Conservation (phyloP, 2,329 filamentous ascomycete genomes). For the Epichloe sibirici region DNA sequence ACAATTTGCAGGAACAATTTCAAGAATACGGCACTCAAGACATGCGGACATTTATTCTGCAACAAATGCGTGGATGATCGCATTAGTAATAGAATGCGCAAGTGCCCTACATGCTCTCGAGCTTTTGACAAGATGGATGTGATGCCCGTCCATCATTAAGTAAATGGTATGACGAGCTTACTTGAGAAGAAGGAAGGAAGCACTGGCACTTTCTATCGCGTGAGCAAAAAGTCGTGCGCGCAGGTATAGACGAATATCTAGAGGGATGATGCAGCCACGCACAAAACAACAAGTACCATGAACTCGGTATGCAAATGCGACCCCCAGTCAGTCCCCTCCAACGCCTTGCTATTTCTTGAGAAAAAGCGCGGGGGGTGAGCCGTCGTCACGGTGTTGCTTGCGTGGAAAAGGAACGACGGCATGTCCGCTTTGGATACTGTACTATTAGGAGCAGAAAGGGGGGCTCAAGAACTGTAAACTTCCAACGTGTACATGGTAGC, state of each 20-base stretch:
- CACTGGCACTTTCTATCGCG: neutral
- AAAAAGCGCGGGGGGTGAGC: neutral
- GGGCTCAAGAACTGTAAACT: conserved; percentile 5
- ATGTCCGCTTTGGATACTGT: conserved; percentile 15
- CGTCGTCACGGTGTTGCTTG: neutral
- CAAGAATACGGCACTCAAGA: conserved; percentile 88
- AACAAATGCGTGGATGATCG: conserved; percentile 81
- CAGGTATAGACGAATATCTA: neutral
- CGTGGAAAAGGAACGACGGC: neutral
- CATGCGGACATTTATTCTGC: conserved; percentile 93
- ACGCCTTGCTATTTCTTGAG: neutral
- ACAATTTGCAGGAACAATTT: conserved; percentile 86
- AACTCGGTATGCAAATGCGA: neutral
- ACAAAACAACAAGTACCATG: neutral
- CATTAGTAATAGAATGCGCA: conserved; percentile 78
- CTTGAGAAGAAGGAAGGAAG: neutral
- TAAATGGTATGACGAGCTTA: neutral
- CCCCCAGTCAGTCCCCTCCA: neutral
- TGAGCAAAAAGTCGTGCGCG: neutral
- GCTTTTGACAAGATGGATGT: conserved; percentile 85
- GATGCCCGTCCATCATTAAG: conserved; percentile 54
- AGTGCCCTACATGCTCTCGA: conserved; percentile 88
- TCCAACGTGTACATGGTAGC: conserved; percentile 12
- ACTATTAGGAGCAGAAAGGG: conserved; percentile 11
- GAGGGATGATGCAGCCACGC: neutral